These are phyloP conservation scores for Cyclaneusma minus DNA, from an alignment of 2,329 filamentous ascomycete species.

Conservation along the genomic window DNA sequence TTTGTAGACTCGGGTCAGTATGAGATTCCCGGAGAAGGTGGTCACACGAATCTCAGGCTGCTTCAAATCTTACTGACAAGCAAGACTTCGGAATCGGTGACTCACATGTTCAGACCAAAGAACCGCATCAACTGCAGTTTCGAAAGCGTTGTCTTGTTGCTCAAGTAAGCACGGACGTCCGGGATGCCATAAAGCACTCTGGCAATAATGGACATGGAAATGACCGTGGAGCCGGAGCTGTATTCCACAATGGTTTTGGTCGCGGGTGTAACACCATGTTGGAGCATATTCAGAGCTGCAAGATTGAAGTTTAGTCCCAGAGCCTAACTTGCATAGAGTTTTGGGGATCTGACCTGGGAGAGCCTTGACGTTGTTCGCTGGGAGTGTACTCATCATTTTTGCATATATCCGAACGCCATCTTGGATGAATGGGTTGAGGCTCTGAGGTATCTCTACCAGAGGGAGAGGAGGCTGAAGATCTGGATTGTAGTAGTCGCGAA, in stretches of 20 bases:
- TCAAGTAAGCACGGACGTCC: slow-evolving; percentile 38
- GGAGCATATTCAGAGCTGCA: slow-evolving; percentile 33
- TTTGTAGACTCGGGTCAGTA: too few species aligned
- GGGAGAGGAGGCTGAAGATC: slow-evolving; percentile 40
- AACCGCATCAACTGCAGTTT: slow-evolving; percentile 42
- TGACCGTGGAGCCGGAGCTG: slow-evolving; percentile 45
- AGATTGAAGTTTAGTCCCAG: slow-evolving; percentile 8
- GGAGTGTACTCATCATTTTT: slow-evolving; percentile 50
- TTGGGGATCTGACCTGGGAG: slow-evolving; percentile 31
- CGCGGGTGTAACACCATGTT: slow-evolving; percentile 23
- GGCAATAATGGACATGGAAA: slow-evolving; percentile 40
- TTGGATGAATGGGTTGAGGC: slow-evolving; percentile 37
- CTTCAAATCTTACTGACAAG: too few species aligned
- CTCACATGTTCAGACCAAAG: slow-evolving; percentile 38
- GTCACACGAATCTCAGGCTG: too few species aligned
- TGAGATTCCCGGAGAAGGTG: too few species aligned
- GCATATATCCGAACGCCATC: slow-evolving; percentile 48
- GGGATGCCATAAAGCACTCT: slow-evolving; percentile 32
- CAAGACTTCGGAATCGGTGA: too few species aligned
- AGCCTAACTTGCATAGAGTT: slow-evolving; percentile 6
- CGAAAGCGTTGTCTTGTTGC: slow-evolving; percentile 38
- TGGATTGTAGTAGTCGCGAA: slow-evolving; percentile 43
- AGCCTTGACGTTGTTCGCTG: slow-evolving; percentile 49
- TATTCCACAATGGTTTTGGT: slow-evolving; percentile 41
- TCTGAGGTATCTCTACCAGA: slow-evolving; percentile 41